phyloP scores from a whole-genome alignment of 2,329 filamentous ascomycete species.

The Colletotrichum truncatum region DNA sequence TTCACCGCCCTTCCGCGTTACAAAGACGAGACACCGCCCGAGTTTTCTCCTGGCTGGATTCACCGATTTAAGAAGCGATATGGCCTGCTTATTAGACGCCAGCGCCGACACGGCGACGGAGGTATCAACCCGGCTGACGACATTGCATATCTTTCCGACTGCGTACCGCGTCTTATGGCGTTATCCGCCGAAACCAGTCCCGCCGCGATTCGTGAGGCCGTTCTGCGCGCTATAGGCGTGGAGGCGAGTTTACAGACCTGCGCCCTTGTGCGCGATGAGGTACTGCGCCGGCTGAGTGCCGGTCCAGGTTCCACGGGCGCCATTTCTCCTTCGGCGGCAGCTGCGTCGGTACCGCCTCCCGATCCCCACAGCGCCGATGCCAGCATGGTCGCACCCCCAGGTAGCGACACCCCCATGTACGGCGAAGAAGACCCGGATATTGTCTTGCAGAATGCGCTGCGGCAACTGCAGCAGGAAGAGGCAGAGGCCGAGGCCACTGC shows the following conservation, averaged over 20 bases:
- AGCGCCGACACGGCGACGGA: constrained; percentile 60
- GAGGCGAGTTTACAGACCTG: constrained; percentile 63
- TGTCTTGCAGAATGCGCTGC: constrained; percentile 67
- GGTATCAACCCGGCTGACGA: constrained; percentile 61
- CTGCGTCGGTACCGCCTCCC: constrained; percentile 28
- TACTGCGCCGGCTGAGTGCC: constrained; percentile 50
- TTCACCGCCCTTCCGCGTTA: constrained; percentile 68
- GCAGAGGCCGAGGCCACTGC: constrained; percentile 67
- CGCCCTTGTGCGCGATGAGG: constrained; percentile 67
- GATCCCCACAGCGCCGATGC: constrained; percentile 28
- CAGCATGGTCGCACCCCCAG: constrained; percentile 43
- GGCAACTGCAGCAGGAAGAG: constrained; percentile 67
- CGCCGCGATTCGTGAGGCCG: constrained; percentile 65
- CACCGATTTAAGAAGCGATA: constrained; percentile 73
- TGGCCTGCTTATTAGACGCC: constrained; percentile 64
- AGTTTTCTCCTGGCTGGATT: constrained; percentile 72
- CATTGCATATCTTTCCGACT: constrained; percentile 68
- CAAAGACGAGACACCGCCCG: constrained; percentile 66
- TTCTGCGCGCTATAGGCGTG: constrained; percentile 64
- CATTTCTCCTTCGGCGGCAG: constrained; percentile 6
- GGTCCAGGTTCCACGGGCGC: constrained; percentile 21
- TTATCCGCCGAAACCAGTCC: constrained; percentile 68
- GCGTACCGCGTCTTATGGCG: constrained; percentile 67
- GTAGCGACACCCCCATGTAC: constrained; percentile 63
- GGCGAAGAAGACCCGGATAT: constrained; percentile 65